These are phyloP conservation scores for Marasmius sp. DNA, from an alignment of 1,284 basidiomycete species.

Conservation along the genomic window DNA sequence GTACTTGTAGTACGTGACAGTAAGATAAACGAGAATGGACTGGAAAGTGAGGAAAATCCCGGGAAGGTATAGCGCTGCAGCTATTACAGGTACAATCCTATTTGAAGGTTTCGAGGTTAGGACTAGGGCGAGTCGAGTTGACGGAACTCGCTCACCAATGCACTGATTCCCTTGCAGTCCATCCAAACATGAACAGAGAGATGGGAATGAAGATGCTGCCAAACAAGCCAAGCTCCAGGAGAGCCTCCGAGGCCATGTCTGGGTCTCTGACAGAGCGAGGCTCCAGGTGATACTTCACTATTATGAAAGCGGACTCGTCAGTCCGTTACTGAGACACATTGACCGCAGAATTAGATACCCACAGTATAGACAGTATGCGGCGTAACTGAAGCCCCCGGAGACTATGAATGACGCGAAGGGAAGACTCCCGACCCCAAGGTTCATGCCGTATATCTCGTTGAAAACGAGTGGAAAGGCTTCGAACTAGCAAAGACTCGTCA, in stretches of 20 bases:
- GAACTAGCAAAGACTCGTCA: constrained; percentile 15
- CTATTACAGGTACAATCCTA: constrained; percentile 22
- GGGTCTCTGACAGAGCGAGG: constrained; percentile 14
- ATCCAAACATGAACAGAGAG: constrained; percentile 45
- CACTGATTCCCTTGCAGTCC: constrained; percentile 31
- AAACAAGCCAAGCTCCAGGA: constrained; percentile 22
- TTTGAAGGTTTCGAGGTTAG: neutral
- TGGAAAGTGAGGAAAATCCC: constrained; percentile 35
- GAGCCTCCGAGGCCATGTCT: constrained; percentile 17
- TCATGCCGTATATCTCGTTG: constrained; percentile 33
- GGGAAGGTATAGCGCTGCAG: constrained; percentile 22
- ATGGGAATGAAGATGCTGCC: constrained; percentile 44
- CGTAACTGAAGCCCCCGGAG: constrained; percentile 25
- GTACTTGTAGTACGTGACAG: constrained; percentile 32
- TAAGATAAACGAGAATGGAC: constrained; percentile 30
- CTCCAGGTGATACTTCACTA: constrained; percentile 18
- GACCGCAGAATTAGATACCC: neutral
- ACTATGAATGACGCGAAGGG: constrained; percentile 49
- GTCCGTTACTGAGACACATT: neutral
- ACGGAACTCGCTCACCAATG: constrained; percentile 23
- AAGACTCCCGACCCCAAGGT: constrained; percentile 39
- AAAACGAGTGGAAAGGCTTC: constrained; percentile 34
- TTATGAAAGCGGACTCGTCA: neutral
- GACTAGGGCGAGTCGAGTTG: neutral
- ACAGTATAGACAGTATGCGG: constrained; percentile 21